Evolutionary conservation across 1,284 basidiomycete species (phyloP), one percentile per base, ranked within the genome.

Genomic region (Austropuccinia psidii): DNA sequence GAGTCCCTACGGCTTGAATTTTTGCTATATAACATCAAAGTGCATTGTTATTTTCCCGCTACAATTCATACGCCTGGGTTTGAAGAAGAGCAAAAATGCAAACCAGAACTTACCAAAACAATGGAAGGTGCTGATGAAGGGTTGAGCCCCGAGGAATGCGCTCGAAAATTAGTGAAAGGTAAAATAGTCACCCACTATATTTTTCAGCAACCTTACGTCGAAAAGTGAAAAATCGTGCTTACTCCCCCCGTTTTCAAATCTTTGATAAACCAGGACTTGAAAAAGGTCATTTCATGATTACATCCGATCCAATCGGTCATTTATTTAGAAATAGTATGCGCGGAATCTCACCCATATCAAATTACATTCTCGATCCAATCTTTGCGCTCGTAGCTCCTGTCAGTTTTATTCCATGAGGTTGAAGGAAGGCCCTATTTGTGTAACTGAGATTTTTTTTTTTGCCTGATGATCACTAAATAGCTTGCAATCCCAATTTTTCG

Each of bases 1-100:
- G 94, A 98, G 77, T 85, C 88, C 0, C 84, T 98, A 21, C 88
- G 90, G 17, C 89, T 87, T 55, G 94, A 98, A 79, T 83, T 94
- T 66, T 82, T 88, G 74, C 83, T 96, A 0, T 91, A 93, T 79
- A 85, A 85, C 67, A 90, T 94, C 79, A 83, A 84, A 54, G 87
- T 94, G 0, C 93, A 95, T 77, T 86, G 93, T 67, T 93, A 88
- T 82, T 90, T 93, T 82, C 93, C 93, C 0, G 86, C 86, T 0
- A 93, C 91, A 0, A 96, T 98, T 82, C 85, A 85, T 75, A 88
- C 87, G 0, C 90, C 92, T 0, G 92, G 93, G 0, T 89, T 85
- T 77, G 87, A 88, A 13, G 85, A 86, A 76, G 94, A 97, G 79
- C 88, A 91, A 79, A 87, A 86, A 79, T 85, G 85, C 41, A 97